Evolutionary conservation across 768 basidiomycete genomes (phyloP), one percentile per base, ranked within the genome.

Genomic region (Sistotremastrum niveocremeum): DNA sequence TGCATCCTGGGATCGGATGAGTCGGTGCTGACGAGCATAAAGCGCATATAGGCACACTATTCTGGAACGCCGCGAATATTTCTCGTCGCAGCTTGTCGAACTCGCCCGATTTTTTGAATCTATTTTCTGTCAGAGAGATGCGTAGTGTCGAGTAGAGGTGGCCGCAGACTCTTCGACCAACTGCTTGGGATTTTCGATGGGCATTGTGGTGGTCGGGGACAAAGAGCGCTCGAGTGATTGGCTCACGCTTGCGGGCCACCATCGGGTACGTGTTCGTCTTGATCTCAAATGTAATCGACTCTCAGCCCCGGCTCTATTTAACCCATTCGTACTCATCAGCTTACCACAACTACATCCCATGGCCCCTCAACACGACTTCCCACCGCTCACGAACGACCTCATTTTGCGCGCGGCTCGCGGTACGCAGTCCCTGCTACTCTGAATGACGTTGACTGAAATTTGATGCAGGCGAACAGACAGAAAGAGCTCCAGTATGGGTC

Each of bases 401-500:
- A 57, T 95, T 34, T 62, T 95, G 42, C 78, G 93, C n/a, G 90
- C 93, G 39, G 90, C 90, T 46, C 61, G 76, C 62, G 87, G 89
- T 77, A 52, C 43, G 63, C 51, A n/a, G n/a, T 20, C 34, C 4
- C 29, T 42, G 7, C 46, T 12, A 11, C 38, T 42, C 29, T 39
- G 28, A 39, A 12, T 12, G 39, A 32, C 32, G 38, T 36, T 35
- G 28, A 41, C 42, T 42, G 37, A 39, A 38, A 29, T 37, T 46
- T 11, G 30, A 8, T 30, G 45, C 54, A 82, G 87, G 87, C 31
- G 83, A 94, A 63, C 69, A 72, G 60, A 91, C 87, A 0, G 87
- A 90, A 57, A 77, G 85, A 46, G 89, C 91, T 5, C 91, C 93
- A n/a, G 89, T 91, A 47, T 97, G 93, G 93, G 84, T 94, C 42